Conservation (phyloP, 495 filamentous ascomycete species). For the Hypoxylon rickii region DNA sequence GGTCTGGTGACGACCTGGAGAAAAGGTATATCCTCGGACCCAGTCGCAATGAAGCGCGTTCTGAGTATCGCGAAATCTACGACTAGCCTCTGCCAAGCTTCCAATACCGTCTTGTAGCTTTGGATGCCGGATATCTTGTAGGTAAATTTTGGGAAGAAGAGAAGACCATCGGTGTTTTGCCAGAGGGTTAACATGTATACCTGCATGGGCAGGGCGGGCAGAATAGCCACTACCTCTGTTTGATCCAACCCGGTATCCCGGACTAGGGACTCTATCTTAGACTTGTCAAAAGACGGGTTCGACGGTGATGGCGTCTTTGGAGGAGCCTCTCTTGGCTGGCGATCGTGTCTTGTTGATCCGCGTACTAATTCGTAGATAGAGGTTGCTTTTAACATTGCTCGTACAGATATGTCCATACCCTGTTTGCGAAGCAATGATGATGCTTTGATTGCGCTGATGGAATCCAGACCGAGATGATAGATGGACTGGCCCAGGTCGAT, state of each 20-base stretch:
- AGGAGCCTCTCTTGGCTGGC: background rate
- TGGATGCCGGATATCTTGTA: slow-evolving; percentile 48
- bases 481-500: slow-evolving; percentile 71
- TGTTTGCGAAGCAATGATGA: slow-evolving; percentile 65
- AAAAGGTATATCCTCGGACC: slow-evolving; percentile 49
- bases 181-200: slow-evolving; percentile 71
- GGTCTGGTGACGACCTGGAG: slow-evolving; percentile 56
- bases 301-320: background rate
- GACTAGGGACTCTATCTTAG: slow-evolving; percentile 42
- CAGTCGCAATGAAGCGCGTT: slow-evolving; percentile 61
- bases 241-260: slow-evolving; percentile 34
- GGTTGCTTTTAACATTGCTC: slow-evolving; percentile 67
- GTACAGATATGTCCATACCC: slow-evolving; percentile 61
- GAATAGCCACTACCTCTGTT: slow-evolving; percentile 55
- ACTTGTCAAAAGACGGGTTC: slow-evolving; percentile 33
- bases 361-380: slow-evolving; percentile 62
- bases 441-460: slow-evolving; percentile 82
- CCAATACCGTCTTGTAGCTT: slow-evolving; percentile 41
- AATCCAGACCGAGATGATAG: slow-evolving; percentile 87
- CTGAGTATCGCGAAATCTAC: slow-evolving; percentile 62
- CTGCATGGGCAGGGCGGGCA: slow-evolving; percentile 73
- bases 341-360: slow-evolving; percentile 10
- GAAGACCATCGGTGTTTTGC: slow-evolving; percentile 62
- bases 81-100: slow-evolving; percentile 63
- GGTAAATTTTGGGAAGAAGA: slow-evolving; percentile 67